Evolutionary conservation across 345 rosid species (phyloP).

Genomic region (Excoecaria cochinchinensis): DNA sequence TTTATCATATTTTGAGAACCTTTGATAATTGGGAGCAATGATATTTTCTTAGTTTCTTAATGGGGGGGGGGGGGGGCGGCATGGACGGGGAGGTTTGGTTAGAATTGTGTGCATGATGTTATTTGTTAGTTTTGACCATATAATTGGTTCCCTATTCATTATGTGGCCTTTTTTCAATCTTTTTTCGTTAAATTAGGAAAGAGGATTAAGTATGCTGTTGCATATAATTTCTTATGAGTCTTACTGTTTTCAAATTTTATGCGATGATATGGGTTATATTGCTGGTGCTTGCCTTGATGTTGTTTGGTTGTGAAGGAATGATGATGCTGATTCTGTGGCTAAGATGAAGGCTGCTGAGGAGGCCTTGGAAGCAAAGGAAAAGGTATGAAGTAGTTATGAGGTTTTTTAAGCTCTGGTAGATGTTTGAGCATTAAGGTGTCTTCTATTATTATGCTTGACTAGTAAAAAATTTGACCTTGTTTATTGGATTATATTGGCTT

Average conservation of each 20-base stretch:
- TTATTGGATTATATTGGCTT: constrained; percentile 12
- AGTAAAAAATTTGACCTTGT: constrained; percentile 2
- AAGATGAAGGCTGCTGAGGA: constrained; percentile 90
- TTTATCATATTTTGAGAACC: no score
- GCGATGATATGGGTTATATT: not conserved
- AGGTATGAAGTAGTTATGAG: constrained; percentile 38
- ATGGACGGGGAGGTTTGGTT: no score
- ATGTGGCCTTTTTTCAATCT: not conserved
- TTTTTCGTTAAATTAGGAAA: not conserved
- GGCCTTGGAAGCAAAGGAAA: constrained; percentile 75
- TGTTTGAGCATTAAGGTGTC: not conserved
- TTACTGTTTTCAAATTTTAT: not conserved
- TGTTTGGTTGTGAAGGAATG: constrained; percentile 49
- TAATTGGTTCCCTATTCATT: not conserved
- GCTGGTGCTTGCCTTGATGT: constrained; percentile 14
- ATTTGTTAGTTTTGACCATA: not conserved
- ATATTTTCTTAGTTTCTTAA: not conserved
- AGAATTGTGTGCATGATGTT: not conserved
- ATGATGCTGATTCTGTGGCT: constrained; percentile 64
- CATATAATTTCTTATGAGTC: not conserved
- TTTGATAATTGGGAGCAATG: no score
- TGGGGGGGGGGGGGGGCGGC: not conserved
- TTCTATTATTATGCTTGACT: constrained; percentile 3
- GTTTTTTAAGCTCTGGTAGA: not conserved
- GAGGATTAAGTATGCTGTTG: not conserved